Conservation (phyloP, 257 asterid species). For the Ilex asprella region DNA sequence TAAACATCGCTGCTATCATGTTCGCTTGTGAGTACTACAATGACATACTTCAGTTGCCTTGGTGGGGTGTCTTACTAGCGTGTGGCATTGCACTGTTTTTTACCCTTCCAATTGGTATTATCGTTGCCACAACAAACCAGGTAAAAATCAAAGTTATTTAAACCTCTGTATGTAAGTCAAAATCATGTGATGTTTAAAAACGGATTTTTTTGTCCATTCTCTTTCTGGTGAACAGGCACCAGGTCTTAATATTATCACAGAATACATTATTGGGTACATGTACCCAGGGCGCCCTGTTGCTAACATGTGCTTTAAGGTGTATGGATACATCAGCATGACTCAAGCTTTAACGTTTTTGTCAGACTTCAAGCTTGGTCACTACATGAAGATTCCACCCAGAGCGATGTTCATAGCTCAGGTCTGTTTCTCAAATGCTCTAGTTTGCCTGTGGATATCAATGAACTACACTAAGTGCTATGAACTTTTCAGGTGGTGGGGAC, state of each 20-base stretch:
- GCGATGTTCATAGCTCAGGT: conserved; percentile 84
- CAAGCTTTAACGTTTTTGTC: conserved; percentile 53
- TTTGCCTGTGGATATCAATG: too few species aligned
- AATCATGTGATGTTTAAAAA: too few species aligned
- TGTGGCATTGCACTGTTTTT: conserved; percentile 5
- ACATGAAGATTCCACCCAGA: conserved; percentile 87
- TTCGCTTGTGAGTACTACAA: conserved; percentile 1
- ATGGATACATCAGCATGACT: conserved; percentile 73
- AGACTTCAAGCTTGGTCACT: conserved; percentile 73
- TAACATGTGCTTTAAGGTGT: conserved; percentile 72
- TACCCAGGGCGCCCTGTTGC: conserved; percentile 82
- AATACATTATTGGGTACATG: conserved; percentile 54
- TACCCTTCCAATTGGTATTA: conserved; percentile 11
- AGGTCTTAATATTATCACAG: conserved; percentile 67
- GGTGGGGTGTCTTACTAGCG: conserved; percentile 11
- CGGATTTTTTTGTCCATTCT: too few species aligned
- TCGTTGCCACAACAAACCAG: conserved; percentile 10
- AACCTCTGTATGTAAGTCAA: too few species aligned
- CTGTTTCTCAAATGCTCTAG: neutral
- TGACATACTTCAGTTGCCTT: conserved; percentile 6
- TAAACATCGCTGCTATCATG: neutral
- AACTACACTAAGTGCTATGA: neutral
- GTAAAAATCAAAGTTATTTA: neutral
- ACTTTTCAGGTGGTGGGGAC: neutral
- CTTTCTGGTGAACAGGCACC: conserved; percentile 33